Conservation (phyloP, 179 eudicot genomes). For the Carnegiea gigantea region DNA sequence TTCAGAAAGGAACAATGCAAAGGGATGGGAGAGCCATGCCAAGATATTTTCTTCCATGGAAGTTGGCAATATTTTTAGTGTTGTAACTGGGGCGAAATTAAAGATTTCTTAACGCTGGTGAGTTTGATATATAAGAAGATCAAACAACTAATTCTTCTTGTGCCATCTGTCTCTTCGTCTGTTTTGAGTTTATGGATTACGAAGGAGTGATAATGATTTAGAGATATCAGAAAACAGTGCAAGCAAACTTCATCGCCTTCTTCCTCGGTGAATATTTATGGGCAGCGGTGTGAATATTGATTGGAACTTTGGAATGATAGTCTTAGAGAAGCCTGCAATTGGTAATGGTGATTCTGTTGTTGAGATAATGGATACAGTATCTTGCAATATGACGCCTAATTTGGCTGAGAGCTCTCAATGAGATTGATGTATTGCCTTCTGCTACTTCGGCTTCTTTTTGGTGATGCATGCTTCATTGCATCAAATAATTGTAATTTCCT, state of each 20-base stretch:
- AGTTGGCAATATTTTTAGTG: background rate
- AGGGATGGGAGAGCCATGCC: background rate
- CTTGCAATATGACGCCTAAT: background rate
- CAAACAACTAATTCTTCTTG: background rate
- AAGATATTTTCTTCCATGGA: background rate
- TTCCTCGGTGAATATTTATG: background rate
- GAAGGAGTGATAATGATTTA: too few species aligned
- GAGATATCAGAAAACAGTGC: too few species aligned
- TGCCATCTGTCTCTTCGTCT: too few species aligned
- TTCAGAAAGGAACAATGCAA: background rate
- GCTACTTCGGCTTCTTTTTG: background rate
- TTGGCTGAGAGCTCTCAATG: background rate
- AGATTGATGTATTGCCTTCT: background rate
- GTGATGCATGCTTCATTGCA: background rate
- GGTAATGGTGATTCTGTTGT: background rate
- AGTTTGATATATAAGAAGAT: background rate
- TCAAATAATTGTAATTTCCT: background rate
- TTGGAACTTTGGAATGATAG: background rate
- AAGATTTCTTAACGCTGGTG: background rate
- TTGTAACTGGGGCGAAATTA: background rate
- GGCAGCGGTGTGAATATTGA: background rate
- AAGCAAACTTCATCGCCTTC: too few species aligned
- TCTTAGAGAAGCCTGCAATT: background rate
- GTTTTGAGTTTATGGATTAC: too few species aligned
- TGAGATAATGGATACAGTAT: background rate